Base-by-base conservation (phyloP, 495 filamentous ascomycete species). In the Astrothelium macrocarpum region DNA sequence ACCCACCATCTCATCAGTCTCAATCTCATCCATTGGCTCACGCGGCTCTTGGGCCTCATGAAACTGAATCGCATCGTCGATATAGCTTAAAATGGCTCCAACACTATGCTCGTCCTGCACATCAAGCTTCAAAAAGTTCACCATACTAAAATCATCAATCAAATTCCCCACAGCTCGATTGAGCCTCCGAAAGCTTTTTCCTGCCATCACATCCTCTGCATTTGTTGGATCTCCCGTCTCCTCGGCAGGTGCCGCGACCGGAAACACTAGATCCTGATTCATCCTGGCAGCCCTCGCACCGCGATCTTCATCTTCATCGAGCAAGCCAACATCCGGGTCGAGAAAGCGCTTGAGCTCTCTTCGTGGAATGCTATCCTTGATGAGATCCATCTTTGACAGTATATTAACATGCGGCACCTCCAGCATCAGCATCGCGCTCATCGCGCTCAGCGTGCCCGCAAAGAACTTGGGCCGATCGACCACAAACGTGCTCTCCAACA, bases 381-480 rank as follows among this genome's bases (percentile, higher is more conserved):
- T 82, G 60, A 97, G 84, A 72, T 97, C 94, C 92, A 98, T 96
- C 80, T 98, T 98, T 65, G 84, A 91, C 66, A 98, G 79, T 62
- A 97, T 85, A 71, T 97, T 97, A 70, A 98, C 78, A 70, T 98
- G 94, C 1, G 94, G 94, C 65, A 97, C 83, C 77, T 96, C 94
- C 53, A 98, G 81, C 90, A 97, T 91, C 66, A 97, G 83, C 94
- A 98, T 98, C 36, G 94, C 92, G 62, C 89, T 94, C 93, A 98
- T 97, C 56, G 94, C 94, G 70, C 88, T 92, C 64, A 98, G 77
- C 1, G 94, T 95, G 16, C 94, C 94, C 1, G 94, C 88, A 72
- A 98, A 97, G 81, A 91, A 98, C 73, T 98, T 98, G 68, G 94
- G 87, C 65, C 90, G 86, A 76, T 98, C 94, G 29, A 96, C 83